Evolutionary conservation across 1,139 yeast species (phyloP), one percentile per base, ranked within the genome.

Genomic region (Hyphopichia wangnamkhiaoensis): DNA sequence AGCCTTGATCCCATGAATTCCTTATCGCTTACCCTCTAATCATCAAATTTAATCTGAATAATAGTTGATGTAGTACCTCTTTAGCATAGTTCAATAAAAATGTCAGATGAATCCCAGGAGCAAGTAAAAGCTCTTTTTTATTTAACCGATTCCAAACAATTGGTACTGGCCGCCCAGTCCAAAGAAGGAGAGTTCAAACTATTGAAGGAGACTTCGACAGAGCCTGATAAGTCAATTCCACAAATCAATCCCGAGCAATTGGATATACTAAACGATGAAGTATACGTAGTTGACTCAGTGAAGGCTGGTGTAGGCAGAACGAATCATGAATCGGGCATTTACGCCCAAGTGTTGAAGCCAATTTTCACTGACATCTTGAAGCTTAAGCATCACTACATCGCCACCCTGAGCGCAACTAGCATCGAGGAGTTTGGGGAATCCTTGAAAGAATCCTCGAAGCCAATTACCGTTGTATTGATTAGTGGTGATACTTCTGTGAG

Each of bases 401-500:
- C 54, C 28, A 80, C 88, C 0, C 50, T 54, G 0, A 50, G 68
- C 6, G 46, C 56, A 2, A 44, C 54, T 7, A 53, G 74, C 2
- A 65, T 79, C 4, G 38, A 45, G 1, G 56, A 65, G 13, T 59
- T 67, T 45, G 79, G 79, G 0, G 33, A 39, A 8, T 20, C 49
- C 1, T 48, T 74, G 17, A 50, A 48, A 14, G 38, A 46, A 0
- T 33, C 42, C 3, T 43, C 47, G 6, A 42, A 52, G 1, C 41
- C 42, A 5, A 47, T 65, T 18, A 76, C 85, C 0, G 66, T 87
- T 3, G 57, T 88, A 1, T 65, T 90, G 31, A 61, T 90, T 17
- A 85, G 95, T 35, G 97, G 97, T 1, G 97, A 90, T 53, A 90
- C 97, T 0, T 82, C 95, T 1, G 68, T 89, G 10, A 80, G 76